phyloP scores from a whole-genome alignment of 225 moss, liverwort and hornwort species.

The Asterella californica region DNA sequence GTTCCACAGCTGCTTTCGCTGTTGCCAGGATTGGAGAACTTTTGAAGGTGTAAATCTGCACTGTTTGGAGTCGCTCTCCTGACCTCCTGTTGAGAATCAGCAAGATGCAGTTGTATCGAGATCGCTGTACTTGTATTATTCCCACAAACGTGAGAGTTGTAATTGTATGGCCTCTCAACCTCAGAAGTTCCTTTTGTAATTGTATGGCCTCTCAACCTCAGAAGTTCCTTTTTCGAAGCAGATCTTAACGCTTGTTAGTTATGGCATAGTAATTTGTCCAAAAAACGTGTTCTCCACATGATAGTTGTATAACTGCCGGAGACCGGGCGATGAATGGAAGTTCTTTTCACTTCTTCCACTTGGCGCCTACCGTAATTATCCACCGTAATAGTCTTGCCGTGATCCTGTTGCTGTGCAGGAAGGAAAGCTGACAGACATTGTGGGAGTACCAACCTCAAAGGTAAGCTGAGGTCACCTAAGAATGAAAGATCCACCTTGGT shows the following conservation, averaged over 20 bases:
- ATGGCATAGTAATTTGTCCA: no score
- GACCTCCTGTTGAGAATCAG: background rate
- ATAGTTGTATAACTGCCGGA: background rate
- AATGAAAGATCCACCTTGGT: background rate
- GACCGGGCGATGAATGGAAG: background rate
- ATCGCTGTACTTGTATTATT: background rate
- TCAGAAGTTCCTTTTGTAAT: background rate
- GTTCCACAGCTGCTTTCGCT: constrained; percentile 94
- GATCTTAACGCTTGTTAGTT: no score
- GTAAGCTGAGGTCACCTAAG: constrained; percentile 21
- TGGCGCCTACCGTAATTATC: no score
- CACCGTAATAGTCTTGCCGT: no score
- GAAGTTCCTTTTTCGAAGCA: no score
- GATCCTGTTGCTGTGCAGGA: no score
- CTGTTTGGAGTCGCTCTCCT: background rate
- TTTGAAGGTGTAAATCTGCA: constrained; percentile 61
- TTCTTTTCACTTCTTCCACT: background rate
- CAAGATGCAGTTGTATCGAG: background rate
- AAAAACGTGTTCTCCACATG: no score
- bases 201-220: background rate
- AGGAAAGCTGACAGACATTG: constrained; percentile 75
- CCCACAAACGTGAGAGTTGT: background rate
- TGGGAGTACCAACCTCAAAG: constrained; percentile 93
- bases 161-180: background rate
- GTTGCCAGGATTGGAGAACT: constrained; percentile 88